Base-by-base conservation (phyloP, 768 basidiomycete genomes). In the Vishniacozyma victoriae region DNA sequence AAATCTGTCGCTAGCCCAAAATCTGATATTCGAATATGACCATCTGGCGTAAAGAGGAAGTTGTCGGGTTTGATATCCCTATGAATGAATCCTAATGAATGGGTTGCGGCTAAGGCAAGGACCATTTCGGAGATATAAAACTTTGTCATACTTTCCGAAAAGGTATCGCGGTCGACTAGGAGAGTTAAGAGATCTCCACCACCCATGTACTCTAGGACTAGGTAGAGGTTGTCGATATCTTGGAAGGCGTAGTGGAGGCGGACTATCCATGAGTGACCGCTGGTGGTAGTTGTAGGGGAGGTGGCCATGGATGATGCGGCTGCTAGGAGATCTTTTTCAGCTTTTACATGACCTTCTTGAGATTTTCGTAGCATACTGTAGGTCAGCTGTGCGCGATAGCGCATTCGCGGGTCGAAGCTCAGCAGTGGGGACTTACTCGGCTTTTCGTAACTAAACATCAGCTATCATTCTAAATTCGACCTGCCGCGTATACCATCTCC, bases 111-210 rank as follows among this genome's bases (percentile, higher is more conserved):
- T 54, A 97, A 84, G 24, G 89, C 88, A 16, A 96, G 79, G 50
- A 97, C 78, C 91, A 95, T 95, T 87, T 96, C 93, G 47, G 92
- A 86, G 53, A 91, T 79, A 75, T 96, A 97, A 77, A 95, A 95
- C 56, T 85, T 80, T 50, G 72, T 70, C 59, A 73, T 69, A 3
- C 46, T 31, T 41, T 72, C 71, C n/a, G 60, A 50, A 41, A 73
- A 73, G 1, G 61, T 69, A 49, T 74, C 71, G 52, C 84, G 76
- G 73, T 95, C 88, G 61, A 96, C 93, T 68, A 96, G 78, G 60
- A 96, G 81, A 73, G 95, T 95, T 46, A 99, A 81, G 60, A 96
- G 82, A 76, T 96, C 92, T 48, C 92, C 89, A 48, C 91, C 90
- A 54, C 90, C 89, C 88, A 93, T 93, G 73, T 84, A 95, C 68